These are phyloP conservation scores for Sphagnum tenellum DNA, from an alignment of 225 moss, liverwort and hornwort genomes.

Conservation along the genomic window DNA sequence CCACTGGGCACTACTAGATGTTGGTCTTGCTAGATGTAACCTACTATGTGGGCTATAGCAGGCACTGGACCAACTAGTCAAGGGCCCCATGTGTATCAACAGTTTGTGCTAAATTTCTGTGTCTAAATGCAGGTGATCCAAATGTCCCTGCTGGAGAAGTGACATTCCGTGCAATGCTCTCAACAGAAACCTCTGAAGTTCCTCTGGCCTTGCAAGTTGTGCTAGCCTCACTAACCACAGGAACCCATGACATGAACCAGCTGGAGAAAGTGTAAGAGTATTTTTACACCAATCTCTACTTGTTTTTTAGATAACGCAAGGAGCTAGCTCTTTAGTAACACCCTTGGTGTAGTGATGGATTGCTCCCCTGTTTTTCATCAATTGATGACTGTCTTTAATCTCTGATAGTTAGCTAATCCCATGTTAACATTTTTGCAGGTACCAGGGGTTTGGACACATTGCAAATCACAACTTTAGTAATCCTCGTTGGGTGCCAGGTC, in stretches of 20 bases:
- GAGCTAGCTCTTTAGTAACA: too few species aligned
- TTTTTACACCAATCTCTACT: background rate
- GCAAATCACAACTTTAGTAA: slow-evolving; percentile 13
- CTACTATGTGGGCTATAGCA: too few species aligned
- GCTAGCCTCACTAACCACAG: background rate
- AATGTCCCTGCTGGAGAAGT: slow-evolving; percentile 22
- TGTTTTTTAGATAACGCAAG: too few species aligned
- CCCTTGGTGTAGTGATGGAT: too few species aligned
- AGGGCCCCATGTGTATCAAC: too few species aligned
- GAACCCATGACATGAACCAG: background rate
- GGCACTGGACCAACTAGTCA: too few species aligned
- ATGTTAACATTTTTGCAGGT: slow-evolving; percentile 6
- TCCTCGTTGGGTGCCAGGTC: slow-evolving; percentile 20
- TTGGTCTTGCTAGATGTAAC: too few species aligned
- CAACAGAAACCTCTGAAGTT: background rate
- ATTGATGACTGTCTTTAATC: too few species aligned
- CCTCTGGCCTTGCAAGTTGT: background rate
- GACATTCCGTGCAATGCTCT: slow-evolving; percentile 13
- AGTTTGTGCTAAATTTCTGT: too few species aligned
- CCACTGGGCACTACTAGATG: too few species aligned
- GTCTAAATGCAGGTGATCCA: slow-evolving; percentile 12
- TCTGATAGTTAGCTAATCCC: too few species aligned
- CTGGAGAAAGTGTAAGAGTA: slow-evolving; percentile 1
- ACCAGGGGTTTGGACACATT: slow-evolving; percentile 18
- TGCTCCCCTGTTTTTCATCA: too few species aligned